Evolutionary conservation across 2,329 filamentous ascomycete species (phyloP).

Genomic region (Penicillium carneum): DNA sequence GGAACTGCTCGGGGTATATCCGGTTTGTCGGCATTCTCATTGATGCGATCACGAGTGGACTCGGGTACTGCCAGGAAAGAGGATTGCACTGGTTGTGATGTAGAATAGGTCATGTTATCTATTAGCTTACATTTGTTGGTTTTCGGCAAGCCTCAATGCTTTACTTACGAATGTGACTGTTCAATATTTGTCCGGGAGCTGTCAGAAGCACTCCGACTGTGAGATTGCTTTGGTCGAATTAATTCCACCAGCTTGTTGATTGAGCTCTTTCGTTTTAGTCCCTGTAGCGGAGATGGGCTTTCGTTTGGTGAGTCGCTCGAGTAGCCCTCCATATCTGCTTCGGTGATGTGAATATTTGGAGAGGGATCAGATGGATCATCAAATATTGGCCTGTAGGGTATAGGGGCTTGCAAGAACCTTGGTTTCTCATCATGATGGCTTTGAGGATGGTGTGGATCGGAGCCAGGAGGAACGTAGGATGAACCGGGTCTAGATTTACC

Average conservation of each 20-base stretch:
- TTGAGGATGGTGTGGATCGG: conserved; percentile 17
- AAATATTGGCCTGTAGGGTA: conserved; percentile 39
- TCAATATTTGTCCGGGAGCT: conserved; percentile 29
- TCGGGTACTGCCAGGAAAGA: conserved; percentile 37
- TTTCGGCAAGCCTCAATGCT: neutral
- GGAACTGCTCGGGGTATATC: conserved; percentile 39
- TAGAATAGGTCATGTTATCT: conserved; percentile 18
- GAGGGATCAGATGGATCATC: conserved; percentile 28
- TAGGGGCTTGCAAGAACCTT: conserved; percentile 27
- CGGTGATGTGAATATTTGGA: conserved; percentile 42
- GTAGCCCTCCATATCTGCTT: conserved; percentile 34
- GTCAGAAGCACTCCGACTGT: conserved; percentile 27
- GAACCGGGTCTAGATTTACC: conserved; percentile 40
- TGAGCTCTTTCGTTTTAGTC: conserved; percentile 16
- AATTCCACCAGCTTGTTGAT: conserved; percentile 25
- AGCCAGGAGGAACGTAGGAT: conserved; percentile 26
- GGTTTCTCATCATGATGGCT: conserved; percentile 11
- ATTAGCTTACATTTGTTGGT: neutral
- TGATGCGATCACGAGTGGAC: conserved; percentile 36
- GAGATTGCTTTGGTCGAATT: conserved; percentile 14
- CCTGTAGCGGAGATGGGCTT: conserved; percentile 25
- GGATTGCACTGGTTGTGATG: conserved; percentile 32
- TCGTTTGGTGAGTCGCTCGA: conserved; percentile 28
- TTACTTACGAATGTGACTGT: conserved; percentile 30
- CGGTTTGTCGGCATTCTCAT: conserved; percentile 29